phyloP scores from a whole-genome alignment of 164 flowering plant species.

The Aristolochia fimbriata region DNA sequence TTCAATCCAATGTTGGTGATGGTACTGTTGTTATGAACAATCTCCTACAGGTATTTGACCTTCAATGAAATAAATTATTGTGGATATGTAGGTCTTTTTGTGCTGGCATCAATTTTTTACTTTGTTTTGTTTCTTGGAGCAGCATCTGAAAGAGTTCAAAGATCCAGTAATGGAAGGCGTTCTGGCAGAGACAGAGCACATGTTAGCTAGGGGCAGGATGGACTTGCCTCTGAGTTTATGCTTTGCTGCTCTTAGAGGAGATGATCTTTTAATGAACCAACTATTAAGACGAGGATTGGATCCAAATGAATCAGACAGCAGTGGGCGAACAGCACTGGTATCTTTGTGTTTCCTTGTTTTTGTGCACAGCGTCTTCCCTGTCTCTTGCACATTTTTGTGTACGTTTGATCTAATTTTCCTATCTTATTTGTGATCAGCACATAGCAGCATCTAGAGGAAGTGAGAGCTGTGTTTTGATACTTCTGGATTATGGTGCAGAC shows the following conservation, averaged over 20 bases:
- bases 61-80: not conserved
- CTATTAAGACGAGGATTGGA: constrained; percentile 67
- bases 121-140: constrained; percentile 10
- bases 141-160: constrained; percentile 69
- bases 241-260: constrained; percentile 76
- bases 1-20: constrained; percentile 90
- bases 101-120: not conserved
- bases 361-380: too few relatives aligned
- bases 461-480: constrained; percentile 58
- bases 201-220: constrained; percentile 84
- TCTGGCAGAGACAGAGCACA: constrained; percentile 66
- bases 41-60: constrained; percentile 67
- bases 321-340: constrained; percentile 76
- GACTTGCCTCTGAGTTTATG: constrained; percentile 84
- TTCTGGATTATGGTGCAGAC: constrained; percentile 79
- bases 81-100: not conserved
- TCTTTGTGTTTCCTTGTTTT: not conserved
- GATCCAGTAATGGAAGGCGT: constrained; percentile 77
- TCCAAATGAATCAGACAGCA: constrained; percentile 79
- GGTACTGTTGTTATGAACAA: constrained; percentile 92
- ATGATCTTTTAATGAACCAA: constrained; percentile 56
- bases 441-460: constrained; percentile 76
- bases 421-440: constrained; percentile 41
- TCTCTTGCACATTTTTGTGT: too few relatives aligned
- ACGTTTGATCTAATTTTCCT: not conserved